Base-by-base conservation (phyloP, 352 stramenopile genomes). In the Globisporangium abappressorium region DNA sequence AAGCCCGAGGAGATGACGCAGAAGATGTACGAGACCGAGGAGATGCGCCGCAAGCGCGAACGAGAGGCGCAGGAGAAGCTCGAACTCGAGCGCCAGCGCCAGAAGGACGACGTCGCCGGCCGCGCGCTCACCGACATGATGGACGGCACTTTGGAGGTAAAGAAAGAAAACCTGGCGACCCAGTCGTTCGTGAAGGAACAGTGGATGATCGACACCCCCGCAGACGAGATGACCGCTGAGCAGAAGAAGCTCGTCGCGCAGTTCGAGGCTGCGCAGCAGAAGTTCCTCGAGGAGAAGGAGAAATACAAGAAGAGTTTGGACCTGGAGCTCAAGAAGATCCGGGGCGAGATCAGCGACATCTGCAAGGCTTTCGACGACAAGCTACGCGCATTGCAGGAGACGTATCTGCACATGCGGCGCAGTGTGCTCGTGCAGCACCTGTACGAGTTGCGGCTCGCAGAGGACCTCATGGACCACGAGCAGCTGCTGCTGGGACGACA, bases 91-190 rank as follows among this genome's bases (percentile, higher is more conserved):
- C 64, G 68, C 0, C 74, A 85, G 60, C 88, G 81, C 1, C 81
- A 93, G 34, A 90, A 93, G 46, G 92, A 97, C 70, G 87, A 97
- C 65, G 85, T 92, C 5, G 79, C 82, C 0, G 82, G 81, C 0
- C 89, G 92, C 2, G 92, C 89, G 6, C 71, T 98, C 5, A 65
- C 82, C 0, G 92, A 98, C 62, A 98, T 98, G 94, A 98, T 98
- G 94, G 78, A 97, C 71, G 94, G 93, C 28, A 98, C 93, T 34
- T 76, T 98, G 11, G 93, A 98, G 64, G 81, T 84, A 2, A 96
- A 94, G 65, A 97, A 95, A 62, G 90, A 97, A 24, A 79, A 75
- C 9, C 67, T 89, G 1, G 82, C 84, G 5, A 78, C 78, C 0
- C 77, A 92, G 33, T 81, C 79, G 33, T 65, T 87, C 8, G 80